Evolutionary conservation across 2,329 filamentous ascomycete genomes (phyloP).

Genomic region (Aspergillus pseudotamarii): DNA sequence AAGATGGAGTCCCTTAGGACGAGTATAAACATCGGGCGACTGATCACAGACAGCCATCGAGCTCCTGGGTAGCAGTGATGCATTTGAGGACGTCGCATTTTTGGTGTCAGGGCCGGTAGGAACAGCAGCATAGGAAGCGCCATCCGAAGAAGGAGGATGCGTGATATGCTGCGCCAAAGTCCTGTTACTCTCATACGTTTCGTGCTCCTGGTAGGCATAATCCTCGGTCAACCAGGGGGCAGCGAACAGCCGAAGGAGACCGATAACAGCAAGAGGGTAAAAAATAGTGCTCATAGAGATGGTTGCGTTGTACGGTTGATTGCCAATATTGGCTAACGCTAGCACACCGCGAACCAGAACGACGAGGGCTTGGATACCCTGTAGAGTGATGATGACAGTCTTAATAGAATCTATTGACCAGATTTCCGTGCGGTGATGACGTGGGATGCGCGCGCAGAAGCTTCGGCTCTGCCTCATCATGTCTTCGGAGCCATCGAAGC

Average conservation of each 20-base stretch:
- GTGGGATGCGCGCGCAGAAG: constrained; percentile 6
- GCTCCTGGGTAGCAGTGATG: not conserved
- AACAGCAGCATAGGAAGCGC: not conserved
- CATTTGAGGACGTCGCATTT: not conserved
- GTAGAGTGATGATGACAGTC: constrained; percentile 8
- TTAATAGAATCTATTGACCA: constrained; percentile 7
- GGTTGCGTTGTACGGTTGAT: not conserved
- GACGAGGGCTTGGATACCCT: constrained; percentile 5
- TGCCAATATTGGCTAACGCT: not conserved
- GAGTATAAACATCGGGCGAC: not conserved
- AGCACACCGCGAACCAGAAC: constrained; percentile 6
- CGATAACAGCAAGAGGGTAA: constrained; percentile 8
- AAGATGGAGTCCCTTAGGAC: not conserved
- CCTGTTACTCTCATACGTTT: not conserved
- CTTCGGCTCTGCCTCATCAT: constrained; percentile 7
- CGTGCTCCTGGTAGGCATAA: constrained; percentile 5
- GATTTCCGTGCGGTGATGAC: not conserved
- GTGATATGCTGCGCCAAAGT: not conserved
- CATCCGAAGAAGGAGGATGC: not conserved
- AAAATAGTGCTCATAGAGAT: constrained; percentile 8
- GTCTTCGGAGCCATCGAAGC: constrained; percentile 9
- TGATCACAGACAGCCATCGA: not conserved
- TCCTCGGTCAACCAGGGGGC: constrained; percentile 9
- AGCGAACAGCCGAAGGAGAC: constrained; percentile 6
- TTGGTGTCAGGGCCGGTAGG: not conserved